Evolutionary conservation across 1,284 basidiomycete species (phyloP), one percentile per base, ranked within the genome.

Genomic region (Trametes versicolor): DNA sequence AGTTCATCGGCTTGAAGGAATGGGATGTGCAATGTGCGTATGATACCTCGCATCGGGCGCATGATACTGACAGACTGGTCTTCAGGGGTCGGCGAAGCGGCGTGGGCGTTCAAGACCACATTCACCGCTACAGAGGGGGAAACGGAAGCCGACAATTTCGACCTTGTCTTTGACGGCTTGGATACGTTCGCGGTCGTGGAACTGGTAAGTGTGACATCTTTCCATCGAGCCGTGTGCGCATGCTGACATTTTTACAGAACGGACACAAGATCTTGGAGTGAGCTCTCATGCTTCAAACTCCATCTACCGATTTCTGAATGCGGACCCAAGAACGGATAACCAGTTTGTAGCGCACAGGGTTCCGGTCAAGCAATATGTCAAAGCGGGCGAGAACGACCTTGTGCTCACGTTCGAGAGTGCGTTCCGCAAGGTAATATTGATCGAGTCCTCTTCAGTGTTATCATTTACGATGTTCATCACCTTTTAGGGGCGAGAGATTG

Each of bases 1-100:
- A 93, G 89, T 92, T 92, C 70, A 71, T 92, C 47, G 90, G 89
- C 12, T 79, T 94, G 62, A 85, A 92, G 66, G 95, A 97, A 76
- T 95, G 92, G 89, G 90, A 94, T 70, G 91, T 95, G 12, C 95
- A 97, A 80, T 96, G 95, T 90, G 70, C 74, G 73, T 57, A n/a
- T 15, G 6, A n/a, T 17, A n/a, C 19, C 17, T 43, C 15, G 39
- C 15, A 17, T 41, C 19, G 15, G 19, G 15, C 4, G 15, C 21
- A 27, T 54, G 45, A 67, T 13, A n/a, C 29, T 57, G 45, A 37
- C 54, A 12, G 21, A 52, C 9, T 50, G 13, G 6, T 45, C 10
- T 4, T 52, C 49, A 96, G 94, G 95, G 95, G 82, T 97, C 53
- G 94, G 93, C 27, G 95, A 97, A 77, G 83, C 85, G 12, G 86